Evolutionary conservation across 1,284 basidiomycete genomes (phyloP), one percentile per base, ranked within the genome.

Genomic region (Exsudoporus floridanus): DNA sequence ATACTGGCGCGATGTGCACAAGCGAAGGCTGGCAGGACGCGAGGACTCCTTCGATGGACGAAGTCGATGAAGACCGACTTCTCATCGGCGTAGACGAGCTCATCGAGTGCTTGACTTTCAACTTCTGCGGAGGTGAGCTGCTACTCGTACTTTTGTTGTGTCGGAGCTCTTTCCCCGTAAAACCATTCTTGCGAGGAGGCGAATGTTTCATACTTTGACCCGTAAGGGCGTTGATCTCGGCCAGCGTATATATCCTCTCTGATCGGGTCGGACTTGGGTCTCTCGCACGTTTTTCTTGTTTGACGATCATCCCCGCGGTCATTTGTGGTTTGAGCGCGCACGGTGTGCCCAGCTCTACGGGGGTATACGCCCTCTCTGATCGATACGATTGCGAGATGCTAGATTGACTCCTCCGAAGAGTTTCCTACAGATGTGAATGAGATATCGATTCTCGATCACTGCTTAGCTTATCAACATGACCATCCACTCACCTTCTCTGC

Each of bases 21-120:
- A 86, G 64, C 5, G 83, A 77, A 16, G 84, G 83, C 49, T 79
- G 73, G 60, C 83, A 86, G 4, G 82, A 77, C 2, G 73, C 65
- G 16, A 86, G 73, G 31, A 85, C 70, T 5, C 71, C 62, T 35
- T 79, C 78, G 21, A 85, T 64, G n/a, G 74, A 69, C 28, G 73
- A 70, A n/a, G 64, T 69, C 23, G 70, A 70, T 8, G 68, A 61
- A 28, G 69, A 69, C 39, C 60, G 55, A 31, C 55, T 55, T 45
- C 61, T 61, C 27, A 14, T 18, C 2, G 46, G 46, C 30, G 21
- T 59, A 62, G 50, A 52, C 12, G 53, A 50, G 33, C 51, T 58
- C 18, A 44, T 45, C 46, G 45, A 39, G 19, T 53, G 60, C 42
- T 62, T 53, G 44, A 31, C 50, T 49, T 51, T 61, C 50, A 39